Percentiles rank a stretch among this genome's conserved stretches.
Evolutionary conservation across 441 rosid genomes (phyloP).

Genomic region (Manihot esculenta): DNA sequence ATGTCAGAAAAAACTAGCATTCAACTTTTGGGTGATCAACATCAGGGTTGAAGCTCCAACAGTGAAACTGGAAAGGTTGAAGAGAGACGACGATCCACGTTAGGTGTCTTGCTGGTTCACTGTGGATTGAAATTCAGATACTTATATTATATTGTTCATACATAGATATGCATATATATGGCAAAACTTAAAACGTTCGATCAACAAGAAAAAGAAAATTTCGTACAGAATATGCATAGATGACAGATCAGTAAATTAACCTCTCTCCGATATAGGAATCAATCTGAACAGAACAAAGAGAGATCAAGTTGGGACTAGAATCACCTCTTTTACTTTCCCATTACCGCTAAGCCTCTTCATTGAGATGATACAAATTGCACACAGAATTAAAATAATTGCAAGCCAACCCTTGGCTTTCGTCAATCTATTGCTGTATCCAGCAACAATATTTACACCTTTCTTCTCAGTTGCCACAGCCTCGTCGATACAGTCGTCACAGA

Average conservation of each 20-base stretch:
- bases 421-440: too few species aligned
- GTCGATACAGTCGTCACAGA: conserved; percentile 16
- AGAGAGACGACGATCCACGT: too few species aligned
- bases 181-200: neutral
- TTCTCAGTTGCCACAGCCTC: conserved; percentile 7
- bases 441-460: neutral
- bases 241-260: too few species aligned
- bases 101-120: too few species aligned
- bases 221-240: too few species aligned
- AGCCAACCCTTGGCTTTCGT: conserved; percentile 14
- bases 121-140: neutral
- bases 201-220: neutral
- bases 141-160: neutral
- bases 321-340: conserved; percentile 21
- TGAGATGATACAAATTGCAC: conserved; percentile 23
- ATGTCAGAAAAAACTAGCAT: neutral
- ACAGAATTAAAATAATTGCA: conserved; percentile 15
- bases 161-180: too few species aligned
- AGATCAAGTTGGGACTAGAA: conserved; percentile 44
- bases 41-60: conserved; percentile 1
- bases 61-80: too few species aligned
- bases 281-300: neutral
- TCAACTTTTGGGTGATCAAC: neutral
- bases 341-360: conserved; percentile 13
- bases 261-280: too few species aligned